Evolutionary conservation across 345 rosid genomes (phyloP), one percentile per base, ranked within the genome.

Genomic region (Salix udensis): DNA sequence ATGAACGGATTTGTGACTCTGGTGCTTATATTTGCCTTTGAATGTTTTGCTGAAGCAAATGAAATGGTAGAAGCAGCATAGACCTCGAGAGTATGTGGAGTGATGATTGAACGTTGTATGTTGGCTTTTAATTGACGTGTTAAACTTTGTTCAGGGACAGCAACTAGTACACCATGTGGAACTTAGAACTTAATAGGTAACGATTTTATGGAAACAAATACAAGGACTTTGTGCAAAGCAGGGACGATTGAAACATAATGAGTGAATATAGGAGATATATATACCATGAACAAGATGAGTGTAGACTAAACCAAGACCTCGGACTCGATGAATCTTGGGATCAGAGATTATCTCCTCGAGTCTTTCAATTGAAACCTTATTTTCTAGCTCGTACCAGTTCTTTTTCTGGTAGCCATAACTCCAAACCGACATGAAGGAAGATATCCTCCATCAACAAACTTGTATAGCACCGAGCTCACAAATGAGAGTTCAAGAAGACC

Each of bases 341-440:
- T n/a, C n/a, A n/a, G n/a, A n/a, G n/a, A n/a, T n/a, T n/a, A n/a
- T n/a, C n/a, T n/a, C n/a, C n/a, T n/a, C n/a, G n/a, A n/a, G n/a
- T n/a, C n/a, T n/a, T n/a, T n/a, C 86, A 0, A 23, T 58, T 7
- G 86, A 77, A 40, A 90, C 68, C 75, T 85, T 87, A 70, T 86
- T 76, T 15, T 87, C 74, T 0, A 90, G 85, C 79, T 88, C 90
- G 39, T 82, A 90, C 40, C 23, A 4, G 68, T 87, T 77, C 74
- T 85, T 90, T 50, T 73, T 77, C 28, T 82, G 62, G 62, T 86
- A 79, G 1, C 80, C 90, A 21, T 82, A 28, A 21, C 80, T 85
- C 88, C 94, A 87, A 7, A 81, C 68, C 46, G 75, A 86, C 92
- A 84, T 87, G 88, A 36, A 0, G 90, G 94, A 26, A 88, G 73